These are phyloP conservation scores for Venturia nashicola DNA, from an alignment of 2,329 filamentous ascomycete species.

Conservation along the genomic window DNA sequence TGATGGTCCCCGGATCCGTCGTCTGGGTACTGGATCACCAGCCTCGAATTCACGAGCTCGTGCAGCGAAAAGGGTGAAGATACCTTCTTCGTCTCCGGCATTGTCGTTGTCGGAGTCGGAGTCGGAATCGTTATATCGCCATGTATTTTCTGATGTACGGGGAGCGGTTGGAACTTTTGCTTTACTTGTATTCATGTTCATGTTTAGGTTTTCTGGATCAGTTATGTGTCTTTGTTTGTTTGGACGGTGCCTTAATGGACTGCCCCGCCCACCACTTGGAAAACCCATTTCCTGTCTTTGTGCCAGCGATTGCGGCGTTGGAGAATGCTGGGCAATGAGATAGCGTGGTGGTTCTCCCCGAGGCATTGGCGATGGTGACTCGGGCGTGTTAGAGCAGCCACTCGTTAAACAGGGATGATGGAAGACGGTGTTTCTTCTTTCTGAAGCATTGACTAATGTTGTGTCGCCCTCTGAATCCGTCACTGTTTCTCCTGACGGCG, in stretches of 20 bases:
- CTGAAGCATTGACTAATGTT: neutral
- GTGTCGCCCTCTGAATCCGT: neutral
- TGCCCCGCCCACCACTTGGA: neutral
- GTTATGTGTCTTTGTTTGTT: neutral
- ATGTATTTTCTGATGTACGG: neutral
- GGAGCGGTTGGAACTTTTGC: too few species aligned
- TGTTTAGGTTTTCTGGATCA: too few species aligned
- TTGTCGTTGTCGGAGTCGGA: neutral
- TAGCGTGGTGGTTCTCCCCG: neutral
- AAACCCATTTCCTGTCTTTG: neutral
- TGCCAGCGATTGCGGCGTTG: neutral
- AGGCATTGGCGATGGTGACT: neutral
- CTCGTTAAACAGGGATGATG: neutral
- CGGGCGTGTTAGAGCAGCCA: neutral
- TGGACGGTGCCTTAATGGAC: neutral
- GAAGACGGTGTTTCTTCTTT: neutral
- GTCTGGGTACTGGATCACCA: neutral
- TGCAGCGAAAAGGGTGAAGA: neutral
- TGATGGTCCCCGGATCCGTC: neutral
- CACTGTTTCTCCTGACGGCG: neutral
- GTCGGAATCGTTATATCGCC: neutral
- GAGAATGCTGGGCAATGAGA: neutral
- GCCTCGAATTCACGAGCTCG: neutral
- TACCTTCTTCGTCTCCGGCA: neutral
- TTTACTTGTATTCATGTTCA: too few species aligned